A percentile compares a stretch with the other conserved stretches of the same genome.
Evolutionary conservation across 225 moss, liverwort and hornwort genomes (phyloP).

Genomic region (Physcomitrellopsis africana): DNA sequence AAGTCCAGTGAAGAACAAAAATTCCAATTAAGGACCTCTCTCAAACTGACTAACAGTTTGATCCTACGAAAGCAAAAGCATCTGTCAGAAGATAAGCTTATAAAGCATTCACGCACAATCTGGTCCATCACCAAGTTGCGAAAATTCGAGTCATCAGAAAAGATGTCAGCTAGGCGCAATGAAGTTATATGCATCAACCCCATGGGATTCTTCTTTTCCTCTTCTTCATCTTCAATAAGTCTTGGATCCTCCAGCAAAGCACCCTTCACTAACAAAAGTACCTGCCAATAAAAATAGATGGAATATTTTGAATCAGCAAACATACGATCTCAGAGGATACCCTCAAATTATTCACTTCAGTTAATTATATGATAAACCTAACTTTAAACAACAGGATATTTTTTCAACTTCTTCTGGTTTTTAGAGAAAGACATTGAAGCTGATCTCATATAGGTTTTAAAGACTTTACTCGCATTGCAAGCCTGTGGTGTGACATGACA

Average conservation of each 20-base stretch:
- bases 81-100: constrained; percentile 11
- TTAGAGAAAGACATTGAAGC: neutral
- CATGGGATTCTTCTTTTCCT: constrained; percentile 88
- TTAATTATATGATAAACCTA: too few relatives aligned
- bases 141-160: constrained; percentile 98
- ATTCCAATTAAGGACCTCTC: constrained; percentile 1
- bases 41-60: constrained; percentile 6
- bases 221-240: constrained; percentile 71
- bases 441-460: too few relatives aligned
- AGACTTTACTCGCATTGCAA: constrained; percentile 7
- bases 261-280: constrained; percentile 86
- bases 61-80: constrained; percentile 13
- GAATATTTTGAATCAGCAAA: constrained; percentile 29
- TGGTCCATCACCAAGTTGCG: constrained; percentile 97
- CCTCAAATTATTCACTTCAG: neutral
- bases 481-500: constrained; percentile 13
- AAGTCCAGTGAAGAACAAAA: constrained; percentile 13
- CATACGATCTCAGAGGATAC: constrained; percentile 4
- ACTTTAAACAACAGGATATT: too few relatives aligned
- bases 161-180: constrained; percentile 90
- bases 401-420: neutral
- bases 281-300: constrained; percentile 62
- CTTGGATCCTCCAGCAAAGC: constrained; percentile 91
- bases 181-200: constrained; percentile 93
- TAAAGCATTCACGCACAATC: constrained; percentile 70